These are phyloP conservation scores for Tephrocybe sp. DNA, from an alignment of 768 basidiomycete genomes.

Conservation along the genomic window DNA sequence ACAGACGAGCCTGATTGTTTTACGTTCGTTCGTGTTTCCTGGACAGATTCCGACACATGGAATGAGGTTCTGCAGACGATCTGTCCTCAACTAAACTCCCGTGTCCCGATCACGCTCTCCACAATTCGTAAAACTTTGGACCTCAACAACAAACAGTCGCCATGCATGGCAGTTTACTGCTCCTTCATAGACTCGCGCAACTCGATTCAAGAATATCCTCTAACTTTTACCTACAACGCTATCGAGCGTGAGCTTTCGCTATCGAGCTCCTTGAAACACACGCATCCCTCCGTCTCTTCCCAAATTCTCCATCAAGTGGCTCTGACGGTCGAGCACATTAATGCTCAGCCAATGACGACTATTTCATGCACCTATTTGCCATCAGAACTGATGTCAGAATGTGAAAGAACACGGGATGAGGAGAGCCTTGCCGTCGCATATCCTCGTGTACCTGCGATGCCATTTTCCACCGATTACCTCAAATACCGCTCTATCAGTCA, in stretches of 20 bases:
- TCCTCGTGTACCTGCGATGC: constrained; percentile 20
- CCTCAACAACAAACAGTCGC: constrained; percentile 23
- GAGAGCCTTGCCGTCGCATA: constrained; percentile 22
- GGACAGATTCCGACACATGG: constrained; percentile 25
- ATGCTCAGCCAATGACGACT: constrained; percentile 9
- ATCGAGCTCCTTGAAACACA: constrained; percentile 17
- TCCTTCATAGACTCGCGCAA: neutral
- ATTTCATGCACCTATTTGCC: constrained; percentile 19
- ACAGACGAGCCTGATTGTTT: constrained; percentile 3
- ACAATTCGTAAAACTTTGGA: constrained; percentile 21
- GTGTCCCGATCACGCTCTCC: constrained; percentile 11
- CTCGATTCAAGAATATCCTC: constrained; percentile 17
- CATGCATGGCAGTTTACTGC: constrained; percentile 26
- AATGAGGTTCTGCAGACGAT: constrained; percentile 16
- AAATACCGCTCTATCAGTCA: constrained; percentile 20
- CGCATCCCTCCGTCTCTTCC: constrained; percentile 17
- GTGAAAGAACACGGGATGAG: constrained; percentile 21
- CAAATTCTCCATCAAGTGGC: constrained; percentile 29
- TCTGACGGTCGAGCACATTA: constrained; percentile 18
- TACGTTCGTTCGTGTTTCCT: constrained; percentile 23
- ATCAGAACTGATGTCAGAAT: constrained; percentile 25
- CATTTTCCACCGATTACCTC: constrained; percentile 32
- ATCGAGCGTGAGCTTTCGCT: constrained; percentile 6
- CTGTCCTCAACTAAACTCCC: neutral
- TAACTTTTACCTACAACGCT: constrained; percentile 8